Base-by-base conservation (phyloP, 148 eudicot species). In the Rhododendron simsii region DNA sequence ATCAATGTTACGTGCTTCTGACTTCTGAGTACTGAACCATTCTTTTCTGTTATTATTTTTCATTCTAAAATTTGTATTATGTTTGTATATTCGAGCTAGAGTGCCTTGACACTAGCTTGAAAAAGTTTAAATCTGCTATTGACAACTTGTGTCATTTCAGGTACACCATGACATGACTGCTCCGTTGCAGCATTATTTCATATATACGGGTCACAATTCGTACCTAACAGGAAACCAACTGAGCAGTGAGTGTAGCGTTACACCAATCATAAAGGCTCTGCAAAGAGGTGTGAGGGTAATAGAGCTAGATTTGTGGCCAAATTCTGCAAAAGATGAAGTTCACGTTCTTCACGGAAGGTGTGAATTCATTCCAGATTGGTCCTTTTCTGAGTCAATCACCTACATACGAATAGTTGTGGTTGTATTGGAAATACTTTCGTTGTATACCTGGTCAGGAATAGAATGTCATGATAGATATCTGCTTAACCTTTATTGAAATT, bases 81-180 rank as follows among this genome's bases (percentile, higher is more conserved):
- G 37, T 76, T 33, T 61, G 65, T 33, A 14, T 51, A 33, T 85
- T 78, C 3, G 9, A 26, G 21, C 61, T 6, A 55, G 18, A 84
- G 77, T 85, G 53, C 86, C 37, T 77, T 57, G 82, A 48, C 67
- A 51, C 61, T 30, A 45, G 69, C 74, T 45, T 2, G 33, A 11
- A 53, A 41, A 63, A 47, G 80, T 50, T 50, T 51, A 53, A 81
- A 78, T 23, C 81, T 83, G 78, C 41, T 47, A 57, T 85, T 92
- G 83, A 91, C 85, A 81, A 86, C n/a, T 84, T 84, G 53, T 84
- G 33, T 67, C 47, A 37, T 93, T 84, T 83, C 98, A 97, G 99
- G 98, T 97, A 87, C 98, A 94, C 93, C 96, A 97, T 85, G 99
- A 97, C 87, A 97, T 97, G 99, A 93, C 92, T 85, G 95, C 98